These are phyloP conservation scores for Fusarium sp. DNA, from an alignment of 2,329 filamentous ascomycete species.

Conservation along the genomic window DNA sequence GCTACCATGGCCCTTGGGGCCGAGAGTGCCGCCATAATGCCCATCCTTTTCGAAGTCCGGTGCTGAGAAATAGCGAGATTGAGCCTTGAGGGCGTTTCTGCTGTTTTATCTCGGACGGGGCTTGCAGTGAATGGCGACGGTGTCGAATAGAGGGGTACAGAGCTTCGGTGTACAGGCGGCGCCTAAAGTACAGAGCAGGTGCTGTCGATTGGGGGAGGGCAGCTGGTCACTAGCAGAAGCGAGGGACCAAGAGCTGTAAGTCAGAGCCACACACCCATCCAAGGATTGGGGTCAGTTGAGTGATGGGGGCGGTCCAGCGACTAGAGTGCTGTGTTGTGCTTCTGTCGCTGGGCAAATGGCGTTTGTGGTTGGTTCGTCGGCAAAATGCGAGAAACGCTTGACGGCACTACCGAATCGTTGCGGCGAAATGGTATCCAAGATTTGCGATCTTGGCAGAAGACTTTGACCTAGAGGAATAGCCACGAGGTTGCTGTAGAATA, in stretches of 20 bases:
- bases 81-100: conserved; percentile 16
- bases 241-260: conserved; percentile 34
- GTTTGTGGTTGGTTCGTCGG: conserved; percentile 36
- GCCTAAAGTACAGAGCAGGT: conserved; percentile 30
- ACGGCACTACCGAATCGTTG: conserved; percentile 36
- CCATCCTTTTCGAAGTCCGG: conserved; percentile 6
- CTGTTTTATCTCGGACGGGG: conserved; percentile 27
- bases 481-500: conserved; percentile 21
- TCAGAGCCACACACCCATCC: conserved; percentile 42
- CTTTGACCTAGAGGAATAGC: conserved; percentile 12
- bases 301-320: conserved; percentile 31
- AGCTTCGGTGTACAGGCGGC: conserved; percentile 37
- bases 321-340: conserved; percentile 17
- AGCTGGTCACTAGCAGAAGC: conserved; percentile 39
- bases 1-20: conserved; percentile 36
- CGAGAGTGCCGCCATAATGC: conserved; percentile 42
- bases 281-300: conserved; percentile 25
- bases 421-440: conserved; percentile 22
- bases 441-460: conserved; percentile 19
- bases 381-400: conserved; percentile 22
- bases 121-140: conserved; percentile 23
- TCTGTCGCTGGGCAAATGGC: conserved; percentile 21
- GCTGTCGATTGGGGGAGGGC: conserved; percentile 26
- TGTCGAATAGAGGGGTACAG: conserved; percentile 33
- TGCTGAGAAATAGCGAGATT: conserved; percentile 13